Conservation (phyloP, 495 filamentous ascomycete species). For the Lasiosphaeris hirsuta region DNA sequence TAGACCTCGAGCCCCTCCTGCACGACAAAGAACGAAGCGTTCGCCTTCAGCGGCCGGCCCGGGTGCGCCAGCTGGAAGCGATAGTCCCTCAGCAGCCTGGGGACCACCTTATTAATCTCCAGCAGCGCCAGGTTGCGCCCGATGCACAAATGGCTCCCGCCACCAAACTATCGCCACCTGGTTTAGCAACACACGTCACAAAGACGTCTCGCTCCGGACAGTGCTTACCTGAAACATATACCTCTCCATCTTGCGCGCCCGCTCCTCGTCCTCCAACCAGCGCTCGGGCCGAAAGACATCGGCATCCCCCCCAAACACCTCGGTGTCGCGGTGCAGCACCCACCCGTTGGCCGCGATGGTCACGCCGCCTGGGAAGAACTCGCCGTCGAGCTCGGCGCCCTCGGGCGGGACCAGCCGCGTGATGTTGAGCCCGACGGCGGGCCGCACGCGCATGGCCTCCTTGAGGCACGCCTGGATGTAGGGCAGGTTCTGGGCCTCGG, state of each 20-base stretch:
- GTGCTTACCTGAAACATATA: conserved; percentile 48
- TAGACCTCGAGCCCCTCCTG: conserved; percentile 48
- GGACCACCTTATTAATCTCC: conserved; percentile 56
- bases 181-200: too few relatives aligned
- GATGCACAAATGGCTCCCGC: conserved; percentile 52
- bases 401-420: conserved; percentile 51
- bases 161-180: conserved; percentile 45
- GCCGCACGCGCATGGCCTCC: conserved; percentile 64
- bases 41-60: conserved; percentile 39
- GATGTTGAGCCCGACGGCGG: conserved; percentile 55
- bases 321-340: conserved; percentile 50
- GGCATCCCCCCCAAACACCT: conserved; percentile 61
- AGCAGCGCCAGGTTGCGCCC: conserved; percentile 54
- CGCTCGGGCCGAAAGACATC: conserved; percentile 60
- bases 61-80: conserved; percentile 49
- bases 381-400: conserved; percentile 52
- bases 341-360: conserved; percentile 53
- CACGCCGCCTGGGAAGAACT: conserved; percentile 50
- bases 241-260: conserved; percentile 44
- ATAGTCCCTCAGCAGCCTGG: conserved; percentile 48
- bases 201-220: too few relatives aligned
- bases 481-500: conserved; percentile 44
- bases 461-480: conserved; percentile 66
- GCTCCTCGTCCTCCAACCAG: conserved; percentile 56
- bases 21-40: conserved; percentile 54